Evolutionary conservation across 345 rosid genomes (phyloP), one percentile per base, ranked within the genome.

Genomic region (Reutealis trisperma): DNA sequence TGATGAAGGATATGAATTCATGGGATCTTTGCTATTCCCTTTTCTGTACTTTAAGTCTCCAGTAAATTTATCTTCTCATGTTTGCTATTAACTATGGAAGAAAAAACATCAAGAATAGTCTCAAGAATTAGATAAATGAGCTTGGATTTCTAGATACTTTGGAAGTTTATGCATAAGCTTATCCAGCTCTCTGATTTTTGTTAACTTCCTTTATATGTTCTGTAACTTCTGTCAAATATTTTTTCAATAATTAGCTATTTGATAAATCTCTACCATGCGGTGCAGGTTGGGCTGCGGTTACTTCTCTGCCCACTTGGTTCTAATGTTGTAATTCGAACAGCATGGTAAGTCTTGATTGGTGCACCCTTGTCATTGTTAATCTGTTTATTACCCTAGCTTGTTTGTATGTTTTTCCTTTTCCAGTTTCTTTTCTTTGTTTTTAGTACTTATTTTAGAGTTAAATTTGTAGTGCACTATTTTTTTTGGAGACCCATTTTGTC

Each of bases 251-350:
- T 9, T 42, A 21, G 12, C 21, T 21, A 18, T 21, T 18, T 70
- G 59, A 7, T 1, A 2, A 42, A 14, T 45, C 37, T n/a, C 13
- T 67, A 2, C 11, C 27, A 30, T 58, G 30, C 9, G 18, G 8
- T 68, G 67, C 89, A 96, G 98, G 95, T 83, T 59, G 99, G 98
- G 59, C 70, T 96, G 72, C 88, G 84, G 75, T 83, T 93, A 81
- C 89, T 96, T 67, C 88, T 93, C 68, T 80, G 74, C 77, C 98
- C 98, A 18, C 54, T 93, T 72, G 76, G 89, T 74, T 91, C 99
- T 60, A 90, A 88, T 67, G 34, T 92, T 80, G 91, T 96, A 67
- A 74, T 89, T 71, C 90, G 99, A 61, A 91, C 99, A 14, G 94
- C 97, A 4, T 96, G 98, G 99, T 93, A 75, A 88, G 91, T 59